A percentile compares a stretch with the other conserved stretches of the same genome.
phyloP scores from a whole-genome alignment of 768 basidiomycete genomes.

The Suillus subalutaceus region DNA sequence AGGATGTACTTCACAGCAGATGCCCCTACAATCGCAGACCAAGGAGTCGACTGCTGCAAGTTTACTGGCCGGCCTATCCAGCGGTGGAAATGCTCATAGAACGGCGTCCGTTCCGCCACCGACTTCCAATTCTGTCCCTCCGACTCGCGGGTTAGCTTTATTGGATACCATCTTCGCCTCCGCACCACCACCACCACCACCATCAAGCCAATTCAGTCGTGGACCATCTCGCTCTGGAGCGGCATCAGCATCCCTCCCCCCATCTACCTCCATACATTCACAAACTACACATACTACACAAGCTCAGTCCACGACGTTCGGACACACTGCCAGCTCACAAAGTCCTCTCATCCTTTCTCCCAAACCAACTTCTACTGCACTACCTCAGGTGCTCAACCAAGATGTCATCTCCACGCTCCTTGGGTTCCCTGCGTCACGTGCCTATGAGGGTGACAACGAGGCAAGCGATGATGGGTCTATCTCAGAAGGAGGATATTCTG shows the following conservation, averaged over 20 bases:
- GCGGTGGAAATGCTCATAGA: constrained; percentile 21
- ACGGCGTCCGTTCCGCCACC: constrained; percentile 30
- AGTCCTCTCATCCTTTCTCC: constrained; percentile 53
- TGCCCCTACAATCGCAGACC: constrained; percentile 15
- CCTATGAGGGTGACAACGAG: constrained; percentile 64
- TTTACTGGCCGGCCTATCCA: constrained; percentile 47
- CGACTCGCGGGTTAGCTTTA: constrained; percentile 57
- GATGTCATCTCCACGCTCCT: constrained; percentile 69
- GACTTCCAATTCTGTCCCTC: constrained; percentile 29
- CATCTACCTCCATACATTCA: constrained; percentile 22
- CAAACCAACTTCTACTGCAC: constrained; percentile 51
- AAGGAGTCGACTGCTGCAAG: constrained; percentile 41
- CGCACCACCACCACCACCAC: constrained; percentile 40
- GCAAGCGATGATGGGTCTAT: constrained; percentile 37
- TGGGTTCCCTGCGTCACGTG: constrained; percentile 48
- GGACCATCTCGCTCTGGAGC: constrained; percentile 21
- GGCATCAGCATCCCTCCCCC: constrained; percentile 10
- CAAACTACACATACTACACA: constrained; percentile 17
- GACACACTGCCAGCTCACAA: constrained; percentile 28
- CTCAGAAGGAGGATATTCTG: constrained; percentile 43
- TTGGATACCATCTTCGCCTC: constrained; percentile 78
- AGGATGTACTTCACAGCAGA: constrained; percentile 13
- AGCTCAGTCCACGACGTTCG: constrained; percentile 13
- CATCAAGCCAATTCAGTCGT: constrained; percentile 14
- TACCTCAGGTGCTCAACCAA: constrained; percentile 70